Evolutionary conservation across 345 rosid genomes (phyloP).

Genomic region (Psidium friedrichsthalianum): DNA sequence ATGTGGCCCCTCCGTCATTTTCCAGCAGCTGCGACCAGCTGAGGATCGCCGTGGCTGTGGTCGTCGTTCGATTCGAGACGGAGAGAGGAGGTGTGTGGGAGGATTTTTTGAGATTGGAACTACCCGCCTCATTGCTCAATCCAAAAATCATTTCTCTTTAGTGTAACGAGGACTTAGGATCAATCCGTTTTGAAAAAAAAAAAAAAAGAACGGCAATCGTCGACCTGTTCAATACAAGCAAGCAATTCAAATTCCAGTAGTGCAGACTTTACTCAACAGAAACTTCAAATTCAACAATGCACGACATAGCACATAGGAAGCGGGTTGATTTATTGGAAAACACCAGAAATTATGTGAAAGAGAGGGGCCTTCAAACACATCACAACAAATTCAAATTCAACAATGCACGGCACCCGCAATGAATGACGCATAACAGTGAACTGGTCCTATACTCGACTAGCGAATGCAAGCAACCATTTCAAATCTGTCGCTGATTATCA

Average conservation of each 20-base stretch:
- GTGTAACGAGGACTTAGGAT: neutral
- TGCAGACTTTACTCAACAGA: too few species aligned
- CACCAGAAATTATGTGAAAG: fast-evolving
- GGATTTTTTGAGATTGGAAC: too few species aligned
- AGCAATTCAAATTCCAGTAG: neutral
- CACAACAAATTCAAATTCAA: neutral
- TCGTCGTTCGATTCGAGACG: too few species aligned
- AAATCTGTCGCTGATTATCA: too few species aligned
- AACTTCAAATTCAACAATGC: neutral
- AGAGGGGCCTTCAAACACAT: neutral
- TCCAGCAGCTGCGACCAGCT: too few species aligned
- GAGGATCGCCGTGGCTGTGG: too few species aligned
- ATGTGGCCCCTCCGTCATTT: too few species aligned
- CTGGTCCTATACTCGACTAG: too few species aligned
- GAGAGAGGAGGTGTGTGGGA: too few species aligned
- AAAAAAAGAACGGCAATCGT: neutral
- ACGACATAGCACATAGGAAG: neutral
- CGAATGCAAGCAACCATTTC: too few species aligned
- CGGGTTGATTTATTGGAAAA: neutral
- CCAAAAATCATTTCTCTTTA: neutral
- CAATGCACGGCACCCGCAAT: fast-evolving
- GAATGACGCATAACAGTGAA: neutral
- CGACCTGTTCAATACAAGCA: neutral
- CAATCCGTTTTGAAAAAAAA: neutral
- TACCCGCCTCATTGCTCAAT: neutral